Evolutionary conservation across 768 basidiomycete genomes (phyloP).

Genomic region (Trametopsis cervina): DNA sequence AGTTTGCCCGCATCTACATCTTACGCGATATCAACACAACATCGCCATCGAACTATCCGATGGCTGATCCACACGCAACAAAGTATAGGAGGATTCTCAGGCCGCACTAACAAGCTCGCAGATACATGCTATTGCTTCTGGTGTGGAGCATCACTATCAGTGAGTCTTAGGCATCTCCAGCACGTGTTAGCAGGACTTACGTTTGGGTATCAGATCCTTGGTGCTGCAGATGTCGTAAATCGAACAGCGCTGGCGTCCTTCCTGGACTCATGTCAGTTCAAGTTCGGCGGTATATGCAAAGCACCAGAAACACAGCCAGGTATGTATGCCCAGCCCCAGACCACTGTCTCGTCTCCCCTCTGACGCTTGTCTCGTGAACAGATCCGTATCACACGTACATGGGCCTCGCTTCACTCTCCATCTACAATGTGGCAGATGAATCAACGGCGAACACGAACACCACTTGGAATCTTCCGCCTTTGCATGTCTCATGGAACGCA

Average conservation of each 20-base stretch:
- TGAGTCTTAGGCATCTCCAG: slow-evolving; percentile 28
- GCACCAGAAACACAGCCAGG: slow-evolving; percentile 75
- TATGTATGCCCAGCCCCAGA: slow-evolving; percentile 24
- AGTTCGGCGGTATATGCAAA: slow-evolving; percentile 85
- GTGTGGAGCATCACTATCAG: slow-evolving; percentile 77
- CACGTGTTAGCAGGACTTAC: neutral
- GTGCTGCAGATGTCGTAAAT: slow-evolving; percentile 50
- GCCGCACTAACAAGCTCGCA: slow-evolving; percentile 78
- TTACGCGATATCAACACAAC: slow-evolving; percentile 23
- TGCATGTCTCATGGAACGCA: slow-evolving; percentile 73
- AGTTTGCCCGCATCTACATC: slow-evolving; percentile 15
- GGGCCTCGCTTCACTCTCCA: slow-evolving; percentile 71
- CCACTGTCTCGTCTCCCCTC: neutral
- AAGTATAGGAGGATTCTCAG: slow-evolving; percentile 74
- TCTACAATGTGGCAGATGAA: slow-evolving; percentile 29
- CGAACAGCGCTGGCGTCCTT: slow-evolving; percentile 50
- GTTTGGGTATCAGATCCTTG: slow-evolving; percentile 55
- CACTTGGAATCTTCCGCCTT: slow-evolving; percentile 47
- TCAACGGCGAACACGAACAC: slow-evolving; percentile 28
- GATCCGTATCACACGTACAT: slow-evolving; percentile 97
- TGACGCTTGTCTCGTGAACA: slow-evolving; percentile 22
- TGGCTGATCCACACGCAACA: slow-evolving; percentile 79
- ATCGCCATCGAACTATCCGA: slow-evolving; percentile 50
- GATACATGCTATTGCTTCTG: slow-evolving; percentile 98
- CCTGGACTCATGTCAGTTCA: slow-evolving; percentile 74